These are phyloP conservation scores for Raphidocelis subcapitata DNA, from an alignment of 139 green algal species.

Conservation along the genomic window DNA sequence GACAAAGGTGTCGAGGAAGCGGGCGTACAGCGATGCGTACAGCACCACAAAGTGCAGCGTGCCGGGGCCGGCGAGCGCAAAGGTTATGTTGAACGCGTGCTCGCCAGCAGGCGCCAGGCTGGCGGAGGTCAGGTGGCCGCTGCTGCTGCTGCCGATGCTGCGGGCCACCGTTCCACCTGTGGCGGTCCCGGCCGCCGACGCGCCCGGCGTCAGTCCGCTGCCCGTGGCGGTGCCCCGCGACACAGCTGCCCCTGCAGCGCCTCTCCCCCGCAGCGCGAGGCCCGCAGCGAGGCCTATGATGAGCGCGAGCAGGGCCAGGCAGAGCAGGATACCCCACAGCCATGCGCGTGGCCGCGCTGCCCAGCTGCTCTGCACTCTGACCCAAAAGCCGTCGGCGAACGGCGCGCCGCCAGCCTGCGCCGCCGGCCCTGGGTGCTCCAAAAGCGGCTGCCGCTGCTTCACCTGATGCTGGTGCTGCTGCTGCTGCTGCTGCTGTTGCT, in stretches of 20 bases:
- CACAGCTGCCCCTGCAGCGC: conserved; percentile 6
- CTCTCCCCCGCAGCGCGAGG: neutral
- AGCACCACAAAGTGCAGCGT: conserved; percentile 16
- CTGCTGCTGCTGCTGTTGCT: neutral
- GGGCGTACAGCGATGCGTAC: conserved; percentile 9
- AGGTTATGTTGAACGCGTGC: conserved; percentile 11
- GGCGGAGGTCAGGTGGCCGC: neutral
- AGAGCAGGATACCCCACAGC: neutral
- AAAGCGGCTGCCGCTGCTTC: no score
- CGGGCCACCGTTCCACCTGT: neutral
- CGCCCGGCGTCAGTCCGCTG: no score
- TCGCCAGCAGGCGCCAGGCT: neutral
- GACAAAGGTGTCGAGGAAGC: conserved; percentile 13
- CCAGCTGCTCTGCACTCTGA: neutral
- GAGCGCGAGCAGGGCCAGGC: conserved; percentile 1
- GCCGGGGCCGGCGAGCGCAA: neutral
- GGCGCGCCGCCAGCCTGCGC: no score
- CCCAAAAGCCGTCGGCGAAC: no score
- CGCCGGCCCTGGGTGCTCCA: no score
- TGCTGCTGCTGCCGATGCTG: neutral
- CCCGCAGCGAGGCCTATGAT: neutral
- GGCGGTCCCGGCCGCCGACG: neutral
- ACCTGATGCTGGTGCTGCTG: neutral
- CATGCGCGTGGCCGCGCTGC: neutral
- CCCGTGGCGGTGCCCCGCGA: no score